These are phyloP conservation scores for Borovskyia barvae DNA, from an alignment of 208 protist species.

Conservation along the genomic window DNA sequence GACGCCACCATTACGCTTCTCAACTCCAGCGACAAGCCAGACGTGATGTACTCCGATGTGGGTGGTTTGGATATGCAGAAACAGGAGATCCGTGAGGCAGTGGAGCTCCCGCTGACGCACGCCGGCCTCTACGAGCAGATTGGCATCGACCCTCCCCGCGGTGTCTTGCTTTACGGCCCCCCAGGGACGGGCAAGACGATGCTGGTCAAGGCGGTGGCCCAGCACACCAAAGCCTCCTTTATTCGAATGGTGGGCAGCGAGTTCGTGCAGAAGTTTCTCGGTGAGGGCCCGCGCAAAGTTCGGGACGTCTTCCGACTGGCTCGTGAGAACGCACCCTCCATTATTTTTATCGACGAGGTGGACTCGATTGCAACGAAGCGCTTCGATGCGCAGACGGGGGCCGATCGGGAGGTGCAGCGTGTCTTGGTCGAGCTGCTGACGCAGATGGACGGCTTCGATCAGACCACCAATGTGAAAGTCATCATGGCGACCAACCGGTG, in stretches of 20 bases:
- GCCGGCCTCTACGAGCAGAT: constrained; percentile 99
- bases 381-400: constrained; percentile 99
- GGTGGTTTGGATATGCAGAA: constrained; percentile 99
- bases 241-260: constrained; percentile 99
- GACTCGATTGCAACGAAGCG: constrained; percentile 99
- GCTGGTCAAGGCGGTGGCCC: constrained; percentile 98
- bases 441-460: constrained; percentile 99
- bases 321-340: constrained; percentile 98
- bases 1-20: constrained; percentile 97
- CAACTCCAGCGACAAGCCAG: constrained; percentile 88
- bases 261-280: constrained; percentile 99
- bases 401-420: constrained; percentile 99
- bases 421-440: constrained; percentile 99
- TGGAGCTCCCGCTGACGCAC: constrained; percentile 99
- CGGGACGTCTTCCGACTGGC: constrained; percentile 98
- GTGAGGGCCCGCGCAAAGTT: constrained; percentile 99
- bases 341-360: constrained; percentile 99
- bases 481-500: constrained; percentile 99
- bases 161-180: constrained; percentile 99
- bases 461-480: constrained; percentile 98
- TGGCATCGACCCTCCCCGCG: constrained; percentile 99
- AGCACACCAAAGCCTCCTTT: constrained; percentile 98
- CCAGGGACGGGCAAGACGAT: constrained; percentile 99
- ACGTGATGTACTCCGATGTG: constrained; percentile 97
- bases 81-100: constrained; percentile 99